Percentiles rank a stretch among this genome's conserved stretches.
Conservation (phyloP, 23 red algal genomes). For the Gracilaria gracilis region DNA sequence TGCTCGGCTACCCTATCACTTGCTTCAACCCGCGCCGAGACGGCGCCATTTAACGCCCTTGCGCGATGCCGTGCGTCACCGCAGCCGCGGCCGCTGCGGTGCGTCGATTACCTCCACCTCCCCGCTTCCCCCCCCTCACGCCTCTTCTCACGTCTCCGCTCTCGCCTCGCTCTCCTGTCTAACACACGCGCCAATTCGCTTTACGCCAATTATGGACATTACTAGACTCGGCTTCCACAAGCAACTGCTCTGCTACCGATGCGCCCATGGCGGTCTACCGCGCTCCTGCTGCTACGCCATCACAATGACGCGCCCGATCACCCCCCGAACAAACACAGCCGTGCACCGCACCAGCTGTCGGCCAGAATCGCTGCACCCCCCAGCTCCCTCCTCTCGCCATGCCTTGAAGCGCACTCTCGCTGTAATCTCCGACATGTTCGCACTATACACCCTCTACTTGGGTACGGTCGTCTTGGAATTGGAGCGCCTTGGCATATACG, state of each 20-base stretch:
- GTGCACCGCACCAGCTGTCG: background rate
- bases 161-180: no score
- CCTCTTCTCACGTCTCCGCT: no score
- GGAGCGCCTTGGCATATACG: background rate
- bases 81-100: no score
- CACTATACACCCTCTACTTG: background rate
- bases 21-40: no score
- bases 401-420: background rate
- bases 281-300: background rate
- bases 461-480: background rate
- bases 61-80: no score
- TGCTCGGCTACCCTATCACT: no score
- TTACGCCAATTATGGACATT: no score
- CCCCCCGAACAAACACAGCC: background rate
- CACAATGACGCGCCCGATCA: background rate
- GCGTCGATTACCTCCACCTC: no score
- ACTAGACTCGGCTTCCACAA: background rate
- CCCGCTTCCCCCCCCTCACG: no score
- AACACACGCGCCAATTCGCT: no score
- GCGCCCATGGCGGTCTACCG: background rate
- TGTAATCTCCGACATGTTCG: background rate
- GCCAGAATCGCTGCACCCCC: background rate
- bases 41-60: no score
- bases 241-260: background rate
- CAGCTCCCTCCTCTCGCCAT: background rate